Evolutionary conservation across 2,329 filamentous ascomycete species (phyloP).

Genomic region (Pezicula carpinea): DNA sequence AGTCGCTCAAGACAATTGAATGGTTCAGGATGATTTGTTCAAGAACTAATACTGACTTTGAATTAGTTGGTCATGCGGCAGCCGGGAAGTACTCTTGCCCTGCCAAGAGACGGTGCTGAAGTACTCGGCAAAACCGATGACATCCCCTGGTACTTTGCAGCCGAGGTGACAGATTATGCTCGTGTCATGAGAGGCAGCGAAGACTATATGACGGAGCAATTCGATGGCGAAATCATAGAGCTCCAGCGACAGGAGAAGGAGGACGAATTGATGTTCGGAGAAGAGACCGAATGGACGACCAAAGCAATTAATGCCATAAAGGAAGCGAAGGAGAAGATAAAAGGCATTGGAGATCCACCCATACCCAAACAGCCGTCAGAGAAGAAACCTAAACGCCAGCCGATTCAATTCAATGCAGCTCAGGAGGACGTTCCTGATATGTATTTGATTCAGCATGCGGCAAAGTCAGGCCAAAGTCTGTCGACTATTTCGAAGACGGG

Average conservation of each 20-base stretch:
- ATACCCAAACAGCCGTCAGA: constrained; percentile 45
- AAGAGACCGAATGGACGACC: constrained; percentile 88
- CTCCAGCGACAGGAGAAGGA: constrained; percentile 75
- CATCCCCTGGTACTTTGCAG: constrained; percentile 91
- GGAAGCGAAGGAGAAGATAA: constrained; percentile 70
- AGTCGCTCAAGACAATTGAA: no score
- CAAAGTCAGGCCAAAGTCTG: constrained; percentile 37
- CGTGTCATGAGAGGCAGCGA: constrained; percentile 91
- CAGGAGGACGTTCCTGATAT: constrained; percentile 44
- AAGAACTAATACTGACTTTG: no score
- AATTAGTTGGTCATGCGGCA: constrained; percentile 67
- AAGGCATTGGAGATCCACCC: constrained; percentile 62
- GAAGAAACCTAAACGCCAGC: constrained; percentile 40
- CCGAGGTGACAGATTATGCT: constrained; percentile 91
- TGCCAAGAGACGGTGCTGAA: constrained; percentile 76
- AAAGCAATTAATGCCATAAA: constrained; percentile 74
- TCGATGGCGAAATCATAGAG: constrained; percentile 71
- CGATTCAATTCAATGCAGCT: constrained; percentile 43
- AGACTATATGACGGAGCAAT: constrained; percentile 80
- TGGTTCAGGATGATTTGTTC: no score
- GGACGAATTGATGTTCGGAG: constrained; percentile 86
- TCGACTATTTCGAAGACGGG: constrained; percentile 8
- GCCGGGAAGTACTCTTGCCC: constrained; percentile 75
- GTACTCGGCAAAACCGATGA: constrained; percentile 65
- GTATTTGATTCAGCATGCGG: constrained; percentile 44